Evolutionary conservation across 1,139 yeast species (phyloP).

Genomic region (Blastobotrys serpentis): DNA sequence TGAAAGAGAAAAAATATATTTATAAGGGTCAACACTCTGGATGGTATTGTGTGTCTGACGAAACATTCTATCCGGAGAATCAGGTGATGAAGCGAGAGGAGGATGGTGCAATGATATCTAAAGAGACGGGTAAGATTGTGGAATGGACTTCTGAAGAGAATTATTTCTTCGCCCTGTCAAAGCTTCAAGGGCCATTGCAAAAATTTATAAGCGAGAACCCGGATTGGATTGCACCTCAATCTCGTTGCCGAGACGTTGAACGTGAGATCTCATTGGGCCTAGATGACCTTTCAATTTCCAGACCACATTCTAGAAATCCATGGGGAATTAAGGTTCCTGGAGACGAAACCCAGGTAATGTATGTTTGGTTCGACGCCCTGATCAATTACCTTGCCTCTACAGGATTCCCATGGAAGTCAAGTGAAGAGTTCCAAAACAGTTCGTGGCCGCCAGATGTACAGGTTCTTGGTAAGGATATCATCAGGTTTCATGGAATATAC

Average conservation of each 20-base stretch:
- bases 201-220: conserved; percentile 46
- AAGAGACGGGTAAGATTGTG: conserved; percentile 77
- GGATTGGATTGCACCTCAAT: conserved; percentile 61
- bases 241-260: conserved; percentile 56
- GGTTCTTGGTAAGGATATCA: conserved; percentile 87
- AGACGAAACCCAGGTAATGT: conserved; percentile 74
- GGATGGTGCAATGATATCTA: conserved; percentile 52
- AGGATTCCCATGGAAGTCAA: conserved; percentile 53
- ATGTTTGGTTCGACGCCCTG: conserved; percentile 97
- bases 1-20: conserved; percentile 61
- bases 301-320: conserved; percentile 70
- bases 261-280: conserved; percentile 54
- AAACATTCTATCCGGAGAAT: conserved; percentile 84
- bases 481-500: conserved; percentile 79
- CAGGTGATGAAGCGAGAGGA: conserved; percentile 60
- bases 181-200: conserved; percentile 56
- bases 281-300: conserved; percentile 74
- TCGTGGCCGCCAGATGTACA: conserved; percentile 69
- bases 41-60: conserved; percentile 95
- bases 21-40: conserved; percentile 85
- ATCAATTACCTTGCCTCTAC: conserved; percentile 77
- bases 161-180: conserved; percentile 76
- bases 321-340: conserved; percentile 95
- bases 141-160: conserved; percentile 75
- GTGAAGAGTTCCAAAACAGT: conserved; percentile 20